A percentile compares a stretch with the other conserved stretches of the same genome.
Evolutionary conservation across 345 rosid species (phyloP).

Genomic region (Kandelia obovata): DNA sequence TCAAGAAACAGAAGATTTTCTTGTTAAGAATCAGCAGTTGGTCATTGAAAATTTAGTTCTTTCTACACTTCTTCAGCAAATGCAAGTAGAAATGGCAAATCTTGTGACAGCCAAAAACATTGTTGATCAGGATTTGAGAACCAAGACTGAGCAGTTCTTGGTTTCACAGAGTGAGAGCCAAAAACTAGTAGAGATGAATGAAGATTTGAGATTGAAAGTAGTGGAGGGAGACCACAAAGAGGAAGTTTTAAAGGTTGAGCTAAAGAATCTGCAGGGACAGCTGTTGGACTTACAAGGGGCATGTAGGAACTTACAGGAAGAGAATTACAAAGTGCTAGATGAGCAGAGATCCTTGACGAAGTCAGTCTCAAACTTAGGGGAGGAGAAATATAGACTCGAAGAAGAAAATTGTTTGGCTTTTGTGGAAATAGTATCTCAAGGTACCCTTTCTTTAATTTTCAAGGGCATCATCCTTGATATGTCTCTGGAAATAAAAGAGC

Average conservation of each 20-base stretch:
- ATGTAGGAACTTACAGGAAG: constrained; percentile 42
- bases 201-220: constrained; percentile 49
- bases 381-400: constrained; percentile 51
- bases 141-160: constrained; percentile 42
- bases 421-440: constrained; percentile 50
- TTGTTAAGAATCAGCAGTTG: constrained; percentile 45
- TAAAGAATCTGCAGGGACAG: constrained; percentile 43
- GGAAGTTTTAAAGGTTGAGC: constrained; percentile 51
- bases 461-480: constrained; percentile 45
- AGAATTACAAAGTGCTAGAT: constrained; percentile 43
- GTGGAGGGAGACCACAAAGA: constrained; percentile 52
- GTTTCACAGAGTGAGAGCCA: constrained; percentile 41
- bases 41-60: constrained; percentile 59
- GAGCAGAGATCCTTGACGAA: constrained; percentile 48
- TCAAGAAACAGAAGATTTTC: constrained; percentile 49
- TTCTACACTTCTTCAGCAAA: constrained; percentile 54
- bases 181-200: constrained; percentile 38
- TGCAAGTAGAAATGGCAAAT: constrained; percentile 53
- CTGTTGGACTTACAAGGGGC: constrained; percentile 43
- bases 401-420: constrained; percentile 50
- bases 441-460: constrained; percentile 50
- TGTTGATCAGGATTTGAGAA: constrained; percentile 44
- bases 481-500: constrained; percentile 41
- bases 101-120: constrained; percentile 43
- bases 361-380: constrained; percentile 38